Conservation (phyloP, 345 rosid genomes). For the Trapa incisa region DNA sequence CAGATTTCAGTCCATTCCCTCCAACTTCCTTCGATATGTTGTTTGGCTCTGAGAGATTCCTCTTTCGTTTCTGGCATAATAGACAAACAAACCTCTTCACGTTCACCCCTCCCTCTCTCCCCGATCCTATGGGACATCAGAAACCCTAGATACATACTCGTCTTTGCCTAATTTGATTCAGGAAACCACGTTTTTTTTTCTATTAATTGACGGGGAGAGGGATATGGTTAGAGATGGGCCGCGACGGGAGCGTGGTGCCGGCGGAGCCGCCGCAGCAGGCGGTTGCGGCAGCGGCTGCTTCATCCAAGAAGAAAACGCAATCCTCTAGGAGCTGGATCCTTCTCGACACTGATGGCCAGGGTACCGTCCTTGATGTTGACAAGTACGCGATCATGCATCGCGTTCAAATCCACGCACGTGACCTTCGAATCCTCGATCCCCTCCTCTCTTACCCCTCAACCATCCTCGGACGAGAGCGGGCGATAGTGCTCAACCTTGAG, state of each 20-base stretch:
- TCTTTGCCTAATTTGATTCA: too few species aligned
- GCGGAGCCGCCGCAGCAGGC: slow-evolving; percentile 44
- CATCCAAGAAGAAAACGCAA: slow-evolving; percentile 49
- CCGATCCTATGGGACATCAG: too few species aligned
- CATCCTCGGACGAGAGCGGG: slow-evolving; percentile 93
- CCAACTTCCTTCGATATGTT: too few species aligned
- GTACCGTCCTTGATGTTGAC: slow-evolving; percentile 49
- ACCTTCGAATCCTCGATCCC: slow-evolving; percentile 90
- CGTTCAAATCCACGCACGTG: slow-evolving; percentile 95
- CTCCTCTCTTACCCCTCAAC: slow-evolving; percentile 85
- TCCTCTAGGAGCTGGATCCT: slow-evolving; percentile 60
- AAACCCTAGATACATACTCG: too few species aligned
- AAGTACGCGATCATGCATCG: slow-evolving; percentile 90
- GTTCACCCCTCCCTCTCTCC: too few species aligned
- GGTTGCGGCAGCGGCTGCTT: slow-evolving; percentile 8
- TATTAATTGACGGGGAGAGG: background rate
- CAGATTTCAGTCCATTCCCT: too few species aligned
- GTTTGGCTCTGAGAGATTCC: too few species aligned
- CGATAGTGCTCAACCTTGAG: slow-evolving; percentile 93
- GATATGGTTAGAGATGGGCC: slow-evolving; percentile 35
- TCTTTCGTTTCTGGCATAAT: too few species aligned
- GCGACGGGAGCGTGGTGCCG: slow-evolving; percentile 53
- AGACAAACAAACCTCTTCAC: too few species aligned
- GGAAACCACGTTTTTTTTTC: too few species aligned
- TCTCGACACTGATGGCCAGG: slow-evolving; percentile 40